These are phyloP conservation scores for Aspergillus cavernicola DNA, from an alignment of 495 filamentous ascomycete genomes.

Conservation along the genomic window DNA sequence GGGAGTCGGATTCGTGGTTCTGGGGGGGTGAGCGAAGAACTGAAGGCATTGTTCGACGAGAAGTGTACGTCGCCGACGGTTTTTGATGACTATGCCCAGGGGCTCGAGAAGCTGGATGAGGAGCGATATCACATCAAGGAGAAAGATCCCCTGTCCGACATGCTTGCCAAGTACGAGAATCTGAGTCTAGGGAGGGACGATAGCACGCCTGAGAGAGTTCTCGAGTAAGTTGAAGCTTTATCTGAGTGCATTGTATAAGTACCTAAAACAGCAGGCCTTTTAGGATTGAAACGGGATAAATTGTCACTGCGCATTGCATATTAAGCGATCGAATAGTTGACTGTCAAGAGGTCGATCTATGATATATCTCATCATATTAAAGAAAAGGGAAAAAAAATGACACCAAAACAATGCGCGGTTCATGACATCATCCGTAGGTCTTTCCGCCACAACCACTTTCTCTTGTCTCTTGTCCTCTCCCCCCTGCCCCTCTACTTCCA, in stretches of 20 bases:
- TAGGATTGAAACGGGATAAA: no score
- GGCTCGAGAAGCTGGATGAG: slow-evolving; percentile 37
- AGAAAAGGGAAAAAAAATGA: no score
- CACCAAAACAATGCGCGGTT: background rate
- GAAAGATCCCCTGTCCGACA: slow-evolving; percentile 30
- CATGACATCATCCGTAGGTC: background rate
- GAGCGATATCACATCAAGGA: slow-evolving; percentile 33
- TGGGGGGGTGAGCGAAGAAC: slow-evolving; percentile 25
- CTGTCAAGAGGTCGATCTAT: no score
- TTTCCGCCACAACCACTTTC: background rate
- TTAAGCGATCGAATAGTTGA: no score
- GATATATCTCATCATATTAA: no score
- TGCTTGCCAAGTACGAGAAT: slow-evolving; percentile 44
- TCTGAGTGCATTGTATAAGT: background rate
- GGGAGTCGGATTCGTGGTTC: slow-evolving; percentile 26
- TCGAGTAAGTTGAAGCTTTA: background rate
- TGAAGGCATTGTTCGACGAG: slow-evolving; percentile 41
- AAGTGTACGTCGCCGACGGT: slow-evolving; percentile 14
- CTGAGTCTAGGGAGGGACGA: slow-evolving; percentile 41
- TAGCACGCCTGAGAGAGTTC: slow-evolving; percentile 19
- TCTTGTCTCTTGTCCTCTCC: no score
- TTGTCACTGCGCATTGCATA: no score
- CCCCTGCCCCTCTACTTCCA: no score
- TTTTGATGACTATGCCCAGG: slow-evolving; percentile 37
- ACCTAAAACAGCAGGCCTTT: no score